A percentile compares a stretch with the other conserved stretches of the same genome.
Conservation (phyloP, 179 eudicot species). For the Heliamphora pulchella region DNA sequence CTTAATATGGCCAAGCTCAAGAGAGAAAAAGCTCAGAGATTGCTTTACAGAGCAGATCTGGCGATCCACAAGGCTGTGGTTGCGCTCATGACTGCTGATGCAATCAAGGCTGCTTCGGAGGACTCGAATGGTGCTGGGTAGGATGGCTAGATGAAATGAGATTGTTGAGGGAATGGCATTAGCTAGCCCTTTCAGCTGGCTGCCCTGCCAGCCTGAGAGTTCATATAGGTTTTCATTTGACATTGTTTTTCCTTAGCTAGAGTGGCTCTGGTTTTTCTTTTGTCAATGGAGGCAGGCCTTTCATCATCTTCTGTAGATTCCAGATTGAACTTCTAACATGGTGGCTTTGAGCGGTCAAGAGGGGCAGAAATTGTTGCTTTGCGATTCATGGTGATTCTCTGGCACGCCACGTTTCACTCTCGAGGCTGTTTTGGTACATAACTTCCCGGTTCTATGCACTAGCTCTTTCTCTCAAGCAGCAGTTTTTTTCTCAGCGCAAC, state of each 20-base stretch:
- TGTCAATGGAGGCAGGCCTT: constrained; percentile 11
- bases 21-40: constrained; percentile 74
- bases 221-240: constrained; percentile 10
- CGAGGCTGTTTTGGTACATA: constrained; percentile 24
- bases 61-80: constrained; percentile 81
- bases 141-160: constrained; percentile 6
- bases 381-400: constrained; percentile 7
- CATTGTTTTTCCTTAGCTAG: neutral
- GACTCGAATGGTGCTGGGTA: constrained; percentile 26
- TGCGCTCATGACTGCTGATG: constrained; percentile 81
- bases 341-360: neutral
- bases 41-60: constrained; percentile 70
- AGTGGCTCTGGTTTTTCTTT: constrained; percentile 11
- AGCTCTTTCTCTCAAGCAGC: constrained; percentile 18
- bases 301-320: constrained; percentile 15
- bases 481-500: constrained; percentile 22
- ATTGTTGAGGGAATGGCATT: neutral
- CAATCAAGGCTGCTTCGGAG: constrained; percentile 51
- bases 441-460: constrained; percentile 10
- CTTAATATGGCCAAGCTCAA: constrained; percentile 64
- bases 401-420: neutral
- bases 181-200: neutral
- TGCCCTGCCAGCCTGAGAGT: neutral
- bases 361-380: constrained; percentile 2
- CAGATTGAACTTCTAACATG: constrained; percentile 12